Evolutionary conservation across 1,139 yeast species (phyloP), one percentile per base, ranked within the genome.

Genomic region (Pichia sp.): DNA sequence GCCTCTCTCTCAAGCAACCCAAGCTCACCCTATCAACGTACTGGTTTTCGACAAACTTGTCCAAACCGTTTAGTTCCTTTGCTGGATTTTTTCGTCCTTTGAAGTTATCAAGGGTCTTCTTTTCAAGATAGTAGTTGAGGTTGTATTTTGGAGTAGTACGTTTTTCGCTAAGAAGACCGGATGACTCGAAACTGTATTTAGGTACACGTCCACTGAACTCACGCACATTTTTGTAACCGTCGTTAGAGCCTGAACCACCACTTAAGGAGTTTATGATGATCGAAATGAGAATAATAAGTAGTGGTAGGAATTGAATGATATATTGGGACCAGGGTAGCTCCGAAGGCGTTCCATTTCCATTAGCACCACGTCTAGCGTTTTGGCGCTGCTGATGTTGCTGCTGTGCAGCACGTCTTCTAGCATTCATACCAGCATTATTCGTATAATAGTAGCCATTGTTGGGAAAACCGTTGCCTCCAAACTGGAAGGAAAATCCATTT

Each of bases 71-170:
- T 59, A 83, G 68, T 60, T 81, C 80, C 52, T 74, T 72, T 8
- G 69, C 67, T 11, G 69, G 66, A 50, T 71, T 71, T 47, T 78
- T 74, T 47, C 82, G 74, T 36, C 76, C 71, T 40, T 57, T 42
- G 32, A 58, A 58, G 38, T 62, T 58, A 26, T 72, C 70, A 5
- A 72, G 67, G 44, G 82, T 84, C 15, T 72, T 69, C 44, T 81
- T 78, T 36, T 79, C 73, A 46, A 89, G 83, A 63, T 75, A 90
- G 67, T 80, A 90, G 6, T 87, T 86, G 15, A 90, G 77, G 30
- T 81, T 73, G 65, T 79, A 77, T 45, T 71, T 75, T 5, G 89
- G 84, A 0, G 95, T 86, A 30, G 64, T 54, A 53, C 89, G 74
- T 66, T 79, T 77, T 45, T 73, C 66, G 19, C 41, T 40, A 3